Base-by-base conservation (phyloP, 1,284 basidiomycete genomes). In the Tilletiaria anomala region DNA sequence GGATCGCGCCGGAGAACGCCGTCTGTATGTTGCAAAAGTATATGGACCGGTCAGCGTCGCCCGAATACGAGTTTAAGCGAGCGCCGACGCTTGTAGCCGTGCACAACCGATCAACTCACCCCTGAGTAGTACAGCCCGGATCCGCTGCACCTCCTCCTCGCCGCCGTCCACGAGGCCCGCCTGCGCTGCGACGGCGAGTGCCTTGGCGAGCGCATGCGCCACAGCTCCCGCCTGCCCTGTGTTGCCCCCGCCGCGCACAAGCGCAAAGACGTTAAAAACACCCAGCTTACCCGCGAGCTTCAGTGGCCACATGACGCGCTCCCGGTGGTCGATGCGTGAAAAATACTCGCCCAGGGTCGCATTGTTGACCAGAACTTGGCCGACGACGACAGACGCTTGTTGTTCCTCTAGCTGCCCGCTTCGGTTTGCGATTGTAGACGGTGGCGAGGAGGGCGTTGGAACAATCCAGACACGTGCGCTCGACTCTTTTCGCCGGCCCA, bases 201-300 rank as follows among this genome's bases (percentile, higher is more conserved):
- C 87, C 62, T 83, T 82, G 10, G 86, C 78, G 44, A 94, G 75
- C 14, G 78, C 89, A 53, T 87, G 76, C 0, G 81, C 78, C 16
- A 93, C 70, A 2, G 91, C 89, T n/a, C 80, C 85, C 6, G 84
- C 81, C 68, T 97, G 91, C 2, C 89, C 87, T 0, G 80, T 80
- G 2, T 76, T 78, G 4, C 91, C 91, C 14, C 91, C 89, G 6
- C 91, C 89, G 33, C 84, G 78, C 19, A 79, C 78, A 34, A 94
- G 73, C 2, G 80, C 78, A 58, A 94, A 96, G 12, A 93, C 73
- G 59, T 96, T 96, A 73, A 80, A 96, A n/a, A 78, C 79, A 22
- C 86, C 87, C 10, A 94, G 68, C n/a, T 82, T 72, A 15, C 84
- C 84, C 0, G 85, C 78, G 26, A 94, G 70, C 53, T 81, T 82